Conservation (phyloP, 1,139 yeast species). For the Eremothecium gossypii region DNA sequence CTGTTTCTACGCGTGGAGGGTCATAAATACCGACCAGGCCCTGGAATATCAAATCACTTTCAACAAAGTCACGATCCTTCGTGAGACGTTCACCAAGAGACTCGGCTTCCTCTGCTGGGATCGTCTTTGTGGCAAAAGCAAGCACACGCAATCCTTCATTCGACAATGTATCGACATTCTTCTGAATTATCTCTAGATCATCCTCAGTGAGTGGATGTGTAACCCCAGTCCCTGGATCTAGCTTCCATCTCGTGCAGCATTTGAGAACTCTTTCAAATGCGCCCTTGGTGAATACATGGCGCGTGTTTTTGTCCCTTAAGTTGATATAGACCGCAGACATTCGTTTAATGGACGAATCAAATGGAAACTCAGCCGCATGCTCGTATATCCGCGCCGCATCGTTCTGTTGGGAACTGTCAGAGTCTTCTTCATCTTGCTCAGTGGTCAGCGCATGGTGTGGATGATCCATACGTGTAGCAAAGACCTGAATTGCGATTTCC, state of each 20-base stretch:
- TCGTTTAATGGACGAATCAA: conserved; percentile 76
- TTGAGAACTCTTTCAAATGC: conserved; percentile 71
- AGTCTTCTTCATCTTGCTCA: conserved; percentile 34
- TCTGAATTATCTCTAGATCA: conserved; percentile 38
- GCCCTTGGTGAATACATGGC: conserved; percentile 71
- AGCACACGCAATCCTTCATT: conserved; percentile 81
- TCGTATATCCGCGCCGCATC: conserved; percentile 8
- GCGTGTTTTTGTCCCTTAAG: conserved; percentile 48
- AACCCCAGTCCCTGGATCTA: conserved; percentile 40
- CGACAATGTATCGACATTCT: conserved; percentile 60
- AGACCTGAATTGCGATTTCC: conserved; percentile 80
- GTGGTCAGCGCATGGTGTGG: conserved; percentile 67
- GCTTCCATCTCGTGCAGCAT: conserved; percentile 54
- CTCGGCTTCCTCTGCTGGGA: conserved; percentile 36
- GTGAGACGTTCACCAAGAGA: conserved; percentile 9
- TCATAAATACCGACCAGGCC: conserved; percentile 94
- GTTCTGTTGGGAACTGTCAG: neutral
- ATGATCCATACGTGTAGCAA: conserved; percentile 37
- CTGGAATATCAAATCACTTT: conserved; percentile 65
- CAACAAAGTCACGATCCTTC: conserved; percentile 38
- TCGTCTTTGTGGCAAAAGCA: conserved; percentile 53
- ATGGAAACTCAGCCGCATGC: conserved; percentile 66
- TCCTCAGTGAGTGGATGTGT: conserved; percentile 45
- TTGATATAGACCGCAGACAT: conserved; percentile 62
- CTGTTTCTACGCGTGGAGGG: conserved; percentile 88